Conservation (phyloP, 805 yeast genomes). For the Lachancea mirantina region DNA sequence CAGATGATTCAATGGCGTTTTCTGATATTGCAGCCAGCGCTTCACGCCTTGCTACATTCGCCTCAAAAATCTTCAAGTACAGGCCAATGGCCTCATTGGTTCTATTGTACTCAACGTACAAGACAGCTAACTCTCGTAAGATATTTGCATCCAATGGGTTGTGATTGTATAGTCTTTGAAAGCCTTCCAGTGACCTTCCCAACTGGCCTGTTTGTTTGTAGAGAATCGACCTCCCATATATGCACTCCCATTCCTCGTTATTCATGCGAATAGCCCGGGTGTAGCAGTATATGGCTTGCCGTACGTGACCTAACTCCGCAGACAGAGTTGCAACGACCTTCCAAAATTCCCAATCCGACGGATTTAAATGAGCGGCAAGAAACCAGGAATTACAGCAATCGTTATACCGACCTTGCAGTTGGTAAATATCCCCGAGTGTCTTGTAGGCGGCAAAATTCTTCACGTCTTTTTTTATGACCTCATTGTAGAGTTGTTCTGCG, state of each 20-base stretch:
- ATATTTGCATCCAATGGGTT: constrained; percentile 56
- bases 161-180: constrained; percentile 47
- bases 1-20: constrained; percentile 28
- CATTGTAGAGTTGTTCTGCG: constrained; percentile 54
- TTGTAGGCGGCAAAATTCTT: constrained; percentile 78
- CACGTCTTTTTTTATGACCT: constrained; percentile 71
- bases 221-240: constrained; percentile 58
- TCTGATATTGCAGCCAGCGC: constrained; percentile 27
- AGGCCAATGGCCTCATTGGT: constrained; percentile 67
- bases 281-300: constrained; percentile 77
- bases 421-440: constrained; percentile 78
- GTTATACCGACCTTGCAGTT: constrained; percentile 54
- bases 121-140: constrained; percentile 53
- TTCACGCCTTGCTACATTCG: constrained; percentile 43
- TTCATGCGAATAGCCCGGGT: constrained; percentile 52
- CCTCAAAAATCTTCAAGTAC: constrained; percentile 56
- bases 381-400: constrained; percentile 79
- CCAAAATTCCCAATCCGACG: constrained; percentile 75
- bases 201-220: constrained; percentile 59
- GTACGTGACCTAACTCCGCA: constrained; percentile 54
- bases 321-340: constrained; percentile 65
- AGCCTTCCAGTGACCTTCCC: constrained; percentile 68
- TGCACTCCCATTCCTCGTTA: constrained; percentile 44
- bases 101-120: constrained; percentile 45
- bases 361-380: constrained; percentile 69